Base-by-base conservation (phyloP, 2,329 filamentous ascomycete species). In the Didymella lethalis region DNA sequence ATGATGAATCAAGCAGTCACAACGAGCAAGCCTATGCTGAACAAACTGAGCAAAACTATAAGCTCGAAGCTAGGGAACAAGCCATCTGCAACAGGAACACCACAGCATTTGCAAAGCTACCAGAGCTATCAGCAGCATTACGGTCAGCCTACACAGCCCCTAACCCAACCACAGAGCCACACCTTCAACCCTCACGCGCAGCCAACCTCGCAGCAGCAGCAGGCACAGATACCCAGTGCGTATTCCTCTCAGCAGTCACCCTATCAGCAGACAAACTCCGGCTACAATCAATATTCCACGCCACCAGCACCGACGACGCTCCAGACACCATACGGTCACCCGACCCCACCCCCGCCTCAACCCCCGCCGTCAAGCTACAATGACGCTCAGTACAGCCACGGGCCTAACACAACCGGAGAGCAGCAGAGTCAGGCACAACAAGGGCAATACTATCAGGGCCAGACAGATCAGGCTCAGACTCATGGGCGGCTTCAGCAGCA, bases 1-100 rank as follows among this genome's bases (percentile, higher is more conserved):
- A 74, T 74, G 64, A 63, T 77, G 61, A 72, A 77, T 31, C 74
- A 76, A 55, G 74, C 73, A 2, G 72, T 76, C 8, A 73, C 71
- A 2, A 74, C 68, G 0, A 65, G 71, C n/a, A 77, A 75, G 61
- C 74, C 74, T 1, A 72, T 76, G 68, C 31, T 75, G 49, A 70
- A 75, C 55, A 77, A 76, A 59, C 48, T 77, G 38, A 67, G 70
- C 44, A 77, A 77, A 67, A 72, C 70, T 8, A 73, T 77, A 26
- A 75, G 70, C 66, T 74, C 72, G 8, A 74, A 71, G 58, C 53
- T 75, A 25, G 66, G 70, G 8, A 68, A 61, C 53, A 75, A 75
- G 61, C 67, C 64, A 12, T 26, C 65, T 5, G 48, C 59, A 10
- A 62, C 61, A 20, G 54, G 57, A 1, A 68, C 71, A 4, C 70